A percentile compares a stretch with the other conserved stretches of the same genome.
These are phyloP conservation scores for Citrus trifoliata DNA, from an alignment of 345 rosid genomes.

Conservation along the genomic window DNA sequence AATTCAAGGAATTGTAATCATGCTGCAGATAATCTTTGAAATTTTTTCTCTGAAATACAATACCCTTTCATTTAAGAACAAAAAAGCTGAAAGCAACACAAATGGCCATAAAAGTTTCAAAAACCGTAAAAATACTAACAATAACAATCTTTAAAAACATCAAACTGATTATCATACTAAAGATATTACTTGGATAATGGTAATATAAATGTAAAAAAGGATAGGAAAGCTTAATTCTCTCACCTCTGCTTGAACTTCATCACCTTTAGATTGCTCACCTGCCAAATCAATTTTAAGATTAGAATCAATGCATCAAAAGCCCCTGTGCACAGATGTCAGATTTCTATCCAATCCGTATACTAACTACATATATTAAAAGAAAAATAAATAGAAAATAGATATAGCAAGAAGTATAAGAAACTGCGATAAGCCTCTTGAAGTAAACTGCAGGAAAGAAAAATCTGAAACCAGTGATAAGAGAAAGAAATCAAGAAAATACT, in stretches of 20 bases:
- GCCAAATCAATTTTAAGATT: slow-evolving; percentile 18
- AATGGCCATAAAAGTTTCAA: no score
- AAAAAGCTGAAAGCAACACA: no score
- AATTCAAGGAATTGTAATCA: no score
- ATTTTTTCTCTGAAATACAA: no score
- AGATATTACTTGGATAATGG: no score
- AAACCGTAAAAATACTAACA: no score
- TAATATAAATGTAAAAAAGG: no score
- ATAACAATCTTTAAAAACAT: no score
- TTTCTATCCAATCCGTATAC: no score
- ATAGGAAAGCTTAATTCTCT: slow-evolving; percentile 16
- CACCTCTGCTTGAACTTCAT: slow-evolving; percentile 51
- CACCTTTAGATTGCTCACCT: slow-evolving; percentile 63
- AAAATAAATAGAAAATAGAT: neutral
- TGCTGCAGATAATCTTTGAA: no score
- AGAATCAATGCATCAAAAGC: neutral
- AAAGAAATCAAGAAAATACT: neutral
- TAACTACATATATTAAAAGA: neutral
- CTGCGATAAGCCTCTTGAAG: neutral
- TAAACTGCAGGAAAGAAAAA: neutral
- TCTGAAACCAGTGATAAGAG: neutral
- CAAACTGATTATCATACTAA: no score
- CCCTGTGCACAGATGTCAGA: neutral
- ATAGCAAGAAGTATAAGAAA: neutral
- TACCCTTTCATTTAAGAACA: no score